Percentiles rank a stretch among this genome's conserved stretches.
phyloP scores from a whole-genome alignment of 2,329 filamentous ascomycete genomes.

The Dactylellina sp. region DNA sequence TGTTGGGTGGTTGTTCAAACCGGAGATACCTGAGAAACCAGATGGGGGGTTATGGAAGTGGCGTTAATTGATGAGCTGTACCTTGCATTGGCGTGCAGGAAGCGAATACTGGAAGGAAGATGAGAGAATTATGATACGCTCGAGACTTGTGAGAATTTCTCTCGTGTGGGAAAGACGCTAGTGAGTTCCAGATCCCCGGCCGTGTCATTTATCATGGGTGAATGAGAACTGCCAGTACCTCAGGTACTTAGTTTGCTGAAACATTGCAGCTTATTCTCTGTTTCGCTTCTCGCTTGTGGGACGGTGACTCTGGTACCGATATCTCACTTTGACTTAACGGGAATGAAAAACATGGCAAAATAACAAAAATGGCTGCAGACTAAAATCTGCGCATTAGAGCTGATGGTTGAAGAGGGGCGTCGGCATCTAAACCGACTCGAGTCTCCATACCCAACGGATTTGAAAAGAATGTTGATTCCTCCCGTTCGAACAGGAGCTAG shows the following conservation, averaged over 20 bases:
- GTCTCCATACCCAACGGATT: neutral
- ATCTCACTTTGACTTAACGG: neutral
- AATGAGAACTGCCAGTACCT: constrained; percentile 5
- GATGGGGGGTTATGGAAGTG: neutral
- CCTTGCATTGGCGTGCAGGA: constrained; percentile 19
- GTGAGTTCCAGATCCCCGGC: constrained; percentile 9
- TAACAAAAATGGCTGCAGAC: too few species aligned
- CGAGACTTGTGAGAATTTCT: neutral
- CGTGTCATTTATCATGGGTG: constrained; percentile 6
- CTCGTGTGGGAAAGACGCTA: neutral
- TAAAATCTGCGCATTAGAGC: neutral
- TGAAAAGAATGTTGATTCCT: neutral
- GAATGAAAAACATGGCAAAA: neutral
- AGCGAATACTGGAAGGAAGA: neutral
- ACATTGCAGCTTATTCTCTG: constrained; percentile 17
- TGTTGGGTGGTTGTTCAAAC: neutral
- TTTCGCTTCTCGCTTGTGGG: constrained; percentile 39
- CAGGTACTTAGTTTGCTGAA: constrained; percentile 4
- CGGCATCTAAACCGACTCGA: neutral
- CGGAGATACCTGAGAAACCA: too few species aligned
- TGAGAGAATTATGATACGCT: neutral
- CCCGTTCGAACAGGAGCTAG: neutral
- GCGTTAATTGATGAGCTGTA: constrained; percentile 21
- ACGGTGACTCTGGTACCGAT: constrained; percentile 4
- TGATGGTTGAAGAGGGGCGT: neutral